Percentiles rank a stretch among this genome's conserved stretches.
phyloP scores from a whole-genome alignment of 129 eudicot species.

The Pulicaria dysenterica region DNA sequence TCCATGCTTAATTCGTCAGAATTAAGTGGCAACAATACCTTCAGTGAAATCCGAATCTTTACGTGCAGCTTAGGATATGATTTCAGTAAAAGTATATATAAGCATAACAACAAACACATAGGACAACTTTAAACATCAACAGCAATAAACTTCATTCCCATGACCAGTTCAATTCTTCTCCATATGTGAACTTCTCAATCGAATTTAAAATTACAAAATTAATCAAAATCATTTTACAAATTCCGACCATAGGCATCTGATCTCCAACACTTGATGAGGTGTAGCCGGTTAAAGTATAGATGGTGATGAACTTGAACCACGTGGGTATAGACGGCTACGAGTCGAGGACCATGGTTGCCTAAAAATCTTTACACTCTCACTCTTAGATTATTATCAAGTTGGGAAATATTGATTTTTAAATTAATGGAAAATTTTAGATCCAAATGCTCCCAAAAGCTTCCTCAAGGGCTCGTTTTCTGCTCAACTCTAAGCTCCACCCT shows the following conservation, averaged over 20 bases:
- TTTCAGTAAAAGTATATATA: too few relatives aligned
- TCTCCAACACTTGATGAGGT: conserved; percentile 15
- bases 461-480: conserved; percentile 89
- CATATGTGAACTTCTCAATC: conserved; percentile 13
- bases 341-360: conserved; percentile 11
- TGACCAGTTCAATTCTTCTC: conserved; percentile 15
- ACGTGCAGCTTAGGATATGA: too few relatives aligned
- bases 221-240: conserved; percentile 22
- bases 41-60: too few relatives aligned
- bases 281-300: background rate
- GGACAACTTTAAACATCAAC: background rate
- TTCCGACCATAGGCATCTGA: conserved; percentile 7
- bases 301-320: background rate
- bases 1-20: too few relatives aligned
- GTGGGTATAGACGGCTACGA: background rate
- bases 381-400: conserved; percentile 1
- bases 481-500: conserved; percentile 86
- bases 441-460: conserved; percentile 96
- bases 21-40: too few relatives aligned
- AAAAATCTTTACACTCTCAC: conserved; percentile 26
- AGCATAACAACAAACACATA: background rate
- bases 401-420: background rate
- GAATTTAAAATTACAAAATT: conserved; percentile 24
- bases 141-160: background rate
- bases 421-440: conserved; percentile 44